phyloP scores from a whole-genome alignment of 352 stramenopile genomes.

The Globisporangium heterothallicum region DNA sequence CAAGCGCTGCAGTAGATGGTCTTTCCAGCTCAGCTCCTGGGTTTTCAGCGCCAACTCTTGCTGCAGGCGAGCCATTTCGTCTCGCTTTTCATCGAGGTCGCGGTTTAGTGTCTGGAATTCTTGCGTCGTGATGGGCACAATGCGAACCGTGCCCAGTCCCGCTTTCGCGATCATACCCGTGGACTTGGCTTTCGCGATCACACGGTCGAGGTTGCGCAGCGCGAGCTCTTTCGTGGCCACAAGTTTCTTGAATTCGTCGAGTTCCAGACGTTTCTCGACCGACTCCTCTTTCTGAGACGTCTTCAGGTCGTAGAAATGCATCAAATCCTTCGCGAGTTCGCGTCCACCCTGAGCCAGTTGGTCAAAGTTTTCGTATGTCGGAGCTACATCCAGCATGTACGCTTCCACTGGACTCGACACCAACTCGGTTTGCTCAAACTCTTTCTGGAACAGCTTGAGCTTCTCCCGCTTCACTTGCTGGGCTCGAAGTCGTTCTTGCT shows the following conservation, averaged over 20 bases:
- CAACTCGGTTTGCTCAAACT: slow-evolving; percentile 64
- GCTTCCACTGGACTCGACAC: slow-evolving; percentile 53
- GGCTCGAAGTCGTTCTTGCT: slow-evolving; percentile 33
- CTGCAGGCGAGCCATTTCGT: slow-evolving; percentile 37
- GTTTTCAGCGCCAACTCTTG: slow-evolving; percentile 28
- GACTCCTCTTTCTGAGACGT: slow-evolving; percentile 41
- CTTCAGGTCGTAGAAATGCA: slow-evolving; percentile 60
- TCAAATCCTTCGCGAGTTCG: slow-evolving; percentile 40
- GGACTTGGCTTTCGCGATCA: slow-evolving; percentile 53
- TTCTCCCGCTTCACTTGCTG: slow-evolving; percentile 50
- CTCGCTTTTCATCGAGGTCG: slow-evolving; percentile 40
- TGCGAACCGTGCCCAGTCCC: slow-evolving; percentile 57
- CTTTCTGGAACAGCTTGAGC: slow-evolving; percentile 47
- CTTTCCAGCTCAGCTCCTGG: slow-evolving; percentile 53
- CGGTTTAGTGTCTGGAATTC: slow-evolving; percentile 37
- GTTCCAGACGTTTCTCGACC: slow-evolving; percentile 22
- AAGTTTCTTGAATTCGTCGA: slow-evolving; percentile 21
- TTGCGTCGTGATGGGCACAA: slow-evolving; percentile 42
- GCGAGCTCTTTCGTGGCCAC: slow-evolving; percentile 33
- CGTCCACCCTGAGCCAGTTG: slow-evolving; percentile 26
- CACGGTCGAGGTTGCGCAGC: slow-evolving; percentile 54
- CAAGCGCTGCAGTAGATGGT: slow-evolving; percentile 58
- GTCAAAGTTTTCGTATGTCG: slow-evolving; percentile 34
- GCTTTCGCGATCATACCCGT: slow-evolving; percentile 72
- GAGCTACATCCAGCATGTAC: slow-evolving; percentile 42